Evolutionary conservation across 306 rosid species (phyloP).

Genomic region (Quercus alba): DNA sequence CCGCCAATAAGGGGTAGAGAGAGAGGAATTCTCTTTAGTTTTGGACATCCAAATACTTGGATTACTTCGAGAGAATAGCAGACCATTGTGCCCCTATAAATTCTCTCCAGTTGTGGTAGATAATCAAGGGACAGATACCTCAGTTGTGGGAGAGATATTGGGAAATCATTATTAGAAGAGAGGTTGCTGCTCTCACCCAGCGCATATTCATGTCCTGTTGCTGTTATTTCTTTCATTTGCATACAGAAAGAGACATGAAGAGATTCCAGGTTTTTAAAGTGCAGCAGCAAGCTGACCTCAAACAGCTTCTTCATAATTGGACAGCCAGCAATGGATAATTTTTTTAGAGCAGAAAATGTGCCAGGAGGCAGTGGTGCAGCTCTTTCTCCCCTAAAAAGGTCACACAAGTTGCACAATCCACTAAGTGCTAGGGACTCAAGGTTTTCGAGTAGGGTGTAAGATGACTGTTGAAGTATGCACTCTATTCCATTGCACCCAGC

Average conservation of each 20-base stretch:
- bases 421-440: neutral
- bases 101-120: neutral
- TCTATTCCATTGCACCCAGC: neutral
- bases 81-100: neutral
- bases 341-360: neutral
- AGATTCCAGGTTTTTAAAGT: neutral
- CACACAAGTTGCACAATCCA: neutral
- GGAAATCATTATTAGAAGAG: neutral
- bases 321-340: rapidly evolving
- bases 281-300: neutral
- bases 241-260: no score
- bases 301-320: neutral
- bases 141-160: neutral
- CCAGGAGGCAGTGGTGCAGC: neutral
- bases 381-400: neutral
- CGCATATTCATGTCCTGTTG: neutral
- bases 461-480: neutral
- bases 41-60: neutral
- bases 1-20: neutral
- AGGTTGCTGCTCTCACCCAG: neutral
- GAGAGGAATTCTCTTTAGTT: neutral
- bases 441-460: neutral
- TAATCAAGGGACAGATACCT: rapidly evolving
- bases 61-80: neutral
- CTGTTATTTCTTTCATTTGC: neutral